Evolutionary conservation across 2,329 filamentous ascomycete species (phyloP), one percentile per base, ranked within the genome.

Genomic region (Diaporthe humulicola): DNA sequence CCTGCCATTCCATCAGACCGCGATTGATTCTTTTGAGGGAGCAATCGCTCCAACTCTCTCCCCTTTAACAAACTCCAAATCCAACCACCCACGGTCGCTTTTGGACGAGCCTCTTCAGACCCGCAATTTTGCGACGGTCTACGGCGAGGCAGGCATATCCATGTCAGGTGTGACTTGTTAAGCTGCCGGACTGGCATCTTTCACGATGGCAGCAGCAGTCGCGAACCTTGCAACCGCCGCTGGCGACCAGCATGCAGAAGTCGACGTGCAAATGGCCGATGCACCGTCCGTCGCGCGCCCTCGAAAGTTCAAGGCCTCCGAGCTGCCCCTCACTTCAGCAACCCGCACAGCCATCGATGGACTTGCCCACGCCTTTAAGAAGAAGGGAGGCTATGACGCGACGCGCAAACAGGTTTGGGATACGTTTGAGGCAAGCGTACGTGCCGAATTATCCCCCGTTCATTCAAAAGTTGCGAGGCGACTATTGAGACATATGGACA

Each of bases 301-400:
- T 12, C 76, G 84, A 78, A 93, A 91, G 79, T 90, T 93, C 81
- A 95, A 95, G 82, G 90, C 93, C 4, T 93, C 92, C 0, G 94
- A 96, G 78, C 87, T 96, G 25, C 94, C 94, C 2, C 85, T 96
- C 28, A 90, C 93, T 7, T 93, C 92, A 4, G 89, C 91, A n/a
- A 94, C 94, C 70, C 89, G 93, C 77, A 89, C 90, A 1, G 92
- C 93, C 1, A 95, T 96, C 73, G 94, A 96, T 79, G 90, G 88
- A 22, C 88, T 96, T 30, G 90, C 94, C n/a, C 92, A 94, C 81
- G 93, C 90, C 15, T 96, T 96, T 86, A 96, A 96, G 84, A 96
- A 96, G 85, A 95, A 95, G 83, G 94, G 94, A 76, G 93, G 93
- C 74, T 97, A 96, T 81, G 94, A 97, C 83, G 86, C 89, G 19